Percentiles rank a stretch among this genome's conserved stretches.
phyloP scores from a whole-genome alignment of 208 protist genomes.

The Angomonas ambiguus region DNA sequence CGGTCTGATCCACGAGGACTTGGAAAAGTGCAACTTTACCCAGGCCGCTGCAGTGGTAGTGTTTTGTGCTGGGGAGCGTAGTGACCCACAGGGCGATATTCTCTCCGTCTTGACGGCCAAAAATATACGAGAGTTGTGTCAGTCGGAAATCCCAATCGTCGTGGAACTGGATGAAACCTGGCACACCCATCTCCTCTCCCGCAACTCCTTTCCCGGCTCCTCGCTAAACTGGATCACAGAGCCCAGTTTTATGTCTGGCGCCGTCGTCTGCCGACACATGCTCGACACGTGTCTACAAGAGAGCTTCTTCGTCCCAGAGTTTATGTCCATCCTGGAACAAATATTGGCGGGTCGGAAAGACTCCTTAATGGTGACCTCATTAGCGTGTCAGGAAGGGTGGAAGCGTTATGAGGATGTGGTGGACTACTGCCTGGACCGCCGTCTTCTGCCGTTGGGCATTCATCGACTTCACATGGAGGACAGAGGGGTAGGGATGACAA shows the following conservation, averaged over 20 bases:
- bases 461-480: slow-evolving; percentile 23
- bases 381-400: slow-evolving; percentile 20
- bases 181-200: slow-evolving; percentile 19
- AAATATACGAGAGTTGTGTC: slow-evolving; percentile 19
- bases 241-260: slow-evolving; percentile 35
- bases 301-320: slow-evolving; percentile 26
- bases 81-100: slow-evolving; percentile 32
- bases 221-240: slow-evolving; percentile 17
- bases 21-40: slow-evolving; percentile 29
- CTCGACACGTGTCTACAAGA: slow-evolving; percentile 34
- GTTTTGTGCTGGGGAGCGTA: slow-evolving; percentile 33
- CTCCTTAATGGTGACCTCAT: slow-evolving; percentile 22
- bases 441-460: slow-evolving; percentile 29
- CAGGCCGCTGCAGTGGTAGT: slow-evolving; percentile 28
- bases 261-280: slow-evolving; percentile 36
- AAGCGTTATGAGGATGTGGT: slow-evolving; percentile 20
- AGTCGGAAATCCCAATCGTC: slow-evolving; percentile 25
- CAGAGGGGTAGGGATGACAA: slow-evolving; percentile 9
- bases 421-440: slow-evolving; percentile 21
- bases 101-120: slow-evolving; percentile 27
- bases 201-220: slow-evolving; percentile 10
- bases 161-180: slow-evolving; percentile 28
- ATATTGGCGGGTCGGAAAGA: slow-evolving; percentile 24
- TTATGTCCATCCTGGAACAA: slow-evolving; percentile 28
- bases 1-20: slow-evolving; percentile 28